Evolutionary conservation across 2,329 filamentous ascomycete species (phyloP), one percentile per base, ranked within the genome.

Genomic region (Botrytis aclada): DNA sequence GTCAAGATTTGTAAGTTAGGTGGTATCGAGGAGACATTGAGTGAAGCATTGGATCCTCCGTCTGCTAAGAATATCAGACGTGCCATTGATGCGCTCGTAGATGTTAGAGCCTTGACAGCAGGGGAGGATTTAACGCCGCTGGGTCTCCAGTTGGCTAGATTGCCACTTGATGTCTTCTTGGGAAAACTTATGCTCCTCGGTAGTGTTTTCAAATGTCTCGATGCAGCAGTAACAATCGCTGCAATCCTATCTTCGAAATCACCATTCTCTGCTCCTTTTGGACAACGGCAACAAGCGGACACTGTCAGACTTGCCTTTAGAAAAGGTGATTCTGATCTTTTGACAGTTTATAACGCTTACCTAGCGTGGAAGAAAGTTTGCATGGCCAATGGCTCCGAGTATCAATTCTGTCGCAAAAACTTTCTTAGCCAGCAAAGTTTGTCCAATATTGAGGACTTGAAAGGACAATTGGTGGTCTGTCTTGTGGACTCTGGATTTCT

Each of bases 1-100:
- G 95, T 98, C 76, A 99, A 99, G 83, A 97, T 98, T 63, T 99
- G 95, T 85, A 97, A 97, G 80, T 88, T 99, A 61, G 96, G 96
- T 18, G 92, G 93, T 58, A 97, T 98, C 71, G 95, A 98, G 80
- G 89, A 95, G 77, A 98, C 95, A 0, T 86, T 99, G 16, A 88
- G 92, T 34, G 90, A 95, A 81, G 96, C 96, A 5, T 86, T 99
- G 25, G 96, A 99, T 80, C 92, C 95, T 0, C 96, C 96, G 0
- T 95, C 92, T 0, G 87, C 92, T 0, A 97, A 95, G 83, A 99
- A 98, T 77, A 97, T 99, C 65, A 91, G 94, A 37, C 90, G 95
- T 51, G 95, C 96, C 1, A 92, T 99, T 71, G 95, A 98, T 81
- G 94, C 95, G 4, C 88, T 99, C 8, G 89, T 98, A 61, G 96